Evolutionary conservation across 73 alveolate genomes (phyloP).

Genomic region (Uronychia setigera): DNA sequence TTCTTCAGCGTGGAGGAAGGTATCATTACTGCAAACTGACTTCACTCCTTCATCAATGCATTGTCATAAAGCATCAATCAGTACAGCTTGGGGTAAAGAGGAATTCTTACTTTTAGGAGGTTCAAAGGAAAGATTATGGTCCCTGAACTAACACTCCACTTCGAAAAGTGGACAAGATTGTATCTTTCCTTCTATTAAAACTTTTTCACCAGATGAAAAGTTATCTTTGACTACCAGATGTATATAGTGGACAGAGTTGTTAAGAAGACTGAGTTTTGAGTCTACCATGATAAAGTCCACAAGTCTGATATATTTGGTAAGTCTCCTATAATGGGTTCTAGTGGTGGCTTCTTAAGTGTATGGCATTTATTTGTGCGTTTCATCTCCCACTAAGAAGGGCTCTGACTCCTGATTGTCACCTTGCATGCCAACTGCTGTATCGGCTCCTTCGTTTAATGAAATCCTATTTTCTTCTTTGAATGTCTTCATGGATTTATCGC

Average conservation of each 20-base stretch:
- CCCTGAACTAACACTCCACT: constrained; percentile 42
- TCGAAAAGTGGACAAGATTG: constrained; percentile 62
- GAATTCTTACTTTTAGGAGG: constrained; percentile 28
- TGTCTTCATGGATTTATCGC: constrained; percentile 79
- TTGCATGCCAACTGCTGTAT: constrained; percentile 6
- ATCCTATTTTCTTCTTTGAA: constrained; percentile 82
- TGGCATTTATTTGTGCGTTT: constrained; percentile 88
- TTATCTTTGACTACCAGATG: constrained; percentile 33
- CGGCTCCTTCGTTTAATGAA: constrained; percentile 67
- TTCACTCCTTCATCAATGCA: constrained; percentile 66
- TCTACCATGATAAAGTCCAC: constrained; percentile 92
- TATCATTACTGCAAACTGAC: constrained; percentile 63
- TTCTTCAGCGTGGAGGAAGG: constrained; percentile 64
- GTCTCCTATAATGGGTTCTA: constrained; percentile 94
- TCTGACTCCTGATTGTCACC: constrained; percentile 76
- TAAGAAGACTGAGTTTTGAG: constrained; percentile 77
- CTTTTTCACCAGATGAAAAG: constrained; percentile 34
- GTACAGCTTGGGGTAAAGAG: constrained; percentile 10
- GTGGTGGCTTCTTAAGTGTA: constrained; percentile 98
- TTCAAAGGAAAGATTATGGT: constrained; percentile 26
- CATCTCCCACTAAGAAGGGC: constrained; percentile 92
- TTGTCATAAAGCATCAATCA: constrained; percentile 62
- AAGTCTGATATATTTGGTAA: constrained; percentile 90
- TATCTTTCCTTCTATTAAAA: constrained; percentile 30
- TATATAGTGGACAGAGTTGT: constrained; percentile 43